Evolutionary conservation across 306 rosid species (phyloP), one percentile per base, ranked within the genome.

Genomic region (Begonia masoniana): DNA sequence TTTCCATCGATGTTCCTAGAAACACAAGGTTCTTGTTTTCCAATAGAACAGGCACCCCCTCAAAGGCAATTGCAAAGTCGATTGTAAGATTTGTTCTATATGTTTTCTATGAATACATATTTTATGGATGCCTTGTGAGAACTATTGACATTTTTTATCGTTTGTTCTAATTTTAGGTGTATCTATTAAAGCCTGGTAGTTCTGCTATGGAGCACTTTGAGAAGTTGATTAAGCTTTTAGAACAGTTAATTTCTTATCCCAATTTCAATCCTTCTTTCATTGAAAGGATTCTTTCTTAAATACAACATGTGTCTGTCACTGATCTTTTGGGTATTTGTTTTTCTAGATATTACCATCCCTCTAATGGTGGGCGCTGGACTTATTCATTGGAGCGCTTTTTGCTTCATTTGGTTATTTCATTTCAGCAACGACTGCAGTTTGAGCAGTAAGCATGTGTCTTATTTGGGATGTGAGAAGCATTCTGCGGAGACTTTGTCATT

Each of bases 331-430:
- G 43, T 12, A 6, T 63, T 61, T 59, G 35, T 10, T 65, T 74
- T 58, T 72, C 62, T 64, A 92, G 99, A 77, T 86, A 92, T 61
- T 92, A 92, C 74, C 99, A 92, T 65, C 99, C 99, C 62, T 92
- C 99, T 57, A 92, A 92, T 51, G 99, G 99, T 47, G 99, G 99
- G 56, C 96, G 96, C 16, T 92, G 99, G 99, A 92, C 99, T 48
- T 92, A 83, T 62, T 74, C 91, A 19, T 68, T 92, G 68, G 95
- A 83, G 66, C 73, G 93, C 16, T 74, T 92, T 75, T 74, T 92
- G 95, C 70, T 56, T 57, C 82, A 83, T 79, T 78, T 92, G 75
- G 96, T 81, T 52, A 47, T 81, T 64, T 84, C 85, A 64, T 86
- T 92, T 64, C 88, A 82, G 82, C 86, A 81, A 71, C 95, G 99